Conservation (phyloP, 306 rosid species). For the Inga oerstediana region DNA sequence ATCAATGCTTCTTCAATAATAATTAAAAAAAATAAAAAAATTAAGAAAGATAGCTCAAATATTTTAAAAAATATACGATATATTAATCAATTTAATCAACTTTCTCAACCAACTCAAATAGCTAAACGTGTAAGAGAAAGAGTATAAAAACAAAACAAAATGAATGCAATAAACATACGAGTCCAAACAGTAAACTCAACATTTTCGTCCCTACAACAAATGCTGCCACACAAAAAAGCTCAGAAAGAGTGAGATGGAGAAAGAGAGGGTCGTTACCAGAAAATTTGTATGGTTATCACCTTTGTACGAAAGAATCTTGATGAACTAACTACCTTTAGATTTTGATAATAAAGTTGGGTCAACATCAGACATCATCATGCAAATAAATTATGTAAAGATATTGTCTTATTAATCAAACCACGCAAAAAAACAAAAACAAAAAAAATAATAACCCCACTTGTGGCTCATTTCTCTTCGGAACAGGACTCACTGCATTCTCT, state of each 20-base stretch:
- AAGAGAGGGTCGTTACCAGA: conserved; percentile 54
- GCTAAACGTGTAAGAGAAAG: too few species aligned
- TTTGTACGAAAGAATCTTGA: conserved; percentile 79
- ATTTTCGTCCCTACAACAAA: neutral
- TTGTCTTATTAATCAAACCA: too few species aligned
- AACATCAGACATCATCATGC: conserved; percentile 19
- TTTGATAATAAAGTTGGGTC: conserved; percentile 9
- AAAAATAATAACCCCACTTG: too few species aligned
- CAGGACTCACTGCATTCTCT: neutral
- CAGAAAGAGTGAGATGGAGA: neutral
- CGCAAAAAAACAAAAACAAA: too few species aligned
- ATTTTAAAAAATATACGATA: too few species aligned
- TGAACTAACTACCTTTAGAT: conserved; percentile 50
- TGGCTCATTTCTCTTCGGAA: too few species aligned
- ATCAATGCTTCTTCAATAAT: too few species aligned
- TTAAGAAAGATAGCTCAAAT: too few species aligned
- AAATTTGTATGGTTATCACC: conserved; percentile 64
- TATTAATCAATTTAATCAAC: too few species aligned
- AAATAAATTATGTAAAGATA: neutral
- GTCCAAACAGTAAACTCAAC: conserved; percentile 10
- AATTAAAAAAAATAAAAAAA: too few species aligned
- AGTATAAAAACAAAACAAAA: neutral
- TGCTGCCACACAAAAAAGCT: too few species aligned
- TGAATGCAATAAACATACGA: neutral
- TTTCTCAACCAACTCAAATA: too few species aligned